Base-by-base conservation (phyloP, 2,329 filamentous ascomycete species). In the Trichoderma cornu-damae region DNA sequence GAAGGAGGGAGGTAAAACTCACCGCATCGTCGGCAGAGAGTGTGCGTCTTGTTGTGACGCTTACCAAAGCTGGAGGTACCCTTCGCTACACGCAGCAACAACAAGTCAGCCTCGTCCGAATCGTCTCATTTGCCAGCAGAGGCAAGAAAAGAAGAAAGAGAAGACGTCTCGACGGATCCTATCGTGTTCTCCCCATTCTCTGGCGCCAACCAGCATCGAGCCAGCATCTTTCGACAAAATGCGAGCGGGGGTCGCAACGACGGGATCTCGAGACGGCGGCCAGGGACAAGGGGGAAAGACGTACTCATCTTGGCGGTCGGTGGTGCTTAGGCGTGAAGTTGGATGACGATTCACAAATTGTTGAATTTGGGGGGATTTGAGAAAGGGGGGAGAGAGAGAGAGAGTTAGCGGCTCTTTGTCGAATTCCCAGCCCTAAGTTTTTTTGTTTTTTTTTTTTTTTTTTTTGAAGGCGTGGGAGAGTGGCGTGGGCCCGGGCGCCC, bases 11-110 rank as follows among this genome's bases (percentile, higher is more conserved):
- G 24, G 42, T 22, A 63, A 56, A 54, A 90, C 89, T 85, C 80
- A 94, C 90, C 92, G 86, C 91, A 96, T 82, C 92, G 92, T 85
- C 92, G 88, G 89, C 92, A 96, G 79, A 96, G 82, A 77, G 88
- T 91, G 87, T 96, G 92, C 83, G 91, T 90, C 87, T 96, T 96
- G 86, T 93, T 96, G 85, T 95, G 90, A 86, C 90, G 76, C 73
- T 79, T 79, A 74, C 77, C 77, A 70, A 79, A 79, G 71, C 77
- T 79, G 70, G 77, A 79, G 69, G 79, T 81, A 77, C 79, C 79
- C 78, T 81, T 81, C 69, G 78, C 78, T 81, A 66, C 68, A 72
- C 49, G 24, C 64, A 62, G 56, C 46, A 61, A 69, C 66, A 67
- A 68, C 67, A 67, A n/a, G 68, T 46, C 46, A 50, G 35, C 18